phyloP scores from a whole-genome alignment of 1,284 basidiomycete species.

The Puccinia horiana region DNA sequence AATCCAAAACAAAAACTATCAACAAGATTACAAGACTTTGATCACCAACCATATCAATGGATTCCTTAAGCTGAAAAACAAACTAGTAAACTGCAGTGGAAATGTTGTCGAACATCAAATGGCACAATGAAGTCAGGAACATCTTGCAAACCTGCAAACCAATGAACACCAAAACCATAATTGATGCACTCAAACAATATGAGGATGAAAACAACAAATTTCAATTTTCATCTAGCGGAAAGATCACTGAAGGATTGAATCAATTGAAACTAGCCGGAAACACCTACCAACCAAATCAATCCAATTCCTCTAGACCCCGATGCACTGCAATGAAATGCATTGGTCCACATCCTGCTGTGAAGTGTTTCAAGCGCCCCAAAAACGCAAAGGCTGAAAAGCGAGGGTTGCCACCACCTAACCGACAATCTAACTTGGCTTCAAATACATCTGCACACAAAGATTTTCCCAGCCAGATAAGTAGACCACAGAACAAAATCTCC shows the following conservation, averaged over 20 bases:
- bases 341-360: neutral
- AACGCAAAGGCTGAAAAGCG: neutral
- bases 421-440: neutral
- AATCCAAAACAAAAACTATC: neutral
- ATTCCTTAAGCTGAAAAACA: neutral
- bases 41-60: neutral
- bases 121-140: neutral
- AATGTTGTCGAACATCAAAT: neutral
- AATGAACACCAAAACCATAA: neutral
- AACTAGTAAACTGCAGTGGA: neutral
- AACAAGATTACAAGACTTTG: conserved; percentile 2
- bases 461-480: neutral
- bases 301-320: neutral
- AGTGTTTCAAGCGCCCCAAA: neutral
- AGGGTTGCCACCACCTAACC: too few species aligned
- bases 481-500: neutral
- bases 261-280: neutral
- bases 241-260: neutral
- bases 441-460: neutral
- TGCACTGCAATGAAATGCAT: neutral
- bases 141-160: neutral
- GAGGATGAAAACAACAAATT: conserved; percentile 3
- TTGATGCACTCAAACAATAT: neutral
- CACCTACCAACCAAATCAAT: neutral
- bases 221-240: neutral